phyloP scores from a whole-genome alignment of 148 eudicot genomes.

The Rhododendron ferrugineum region DNA sequence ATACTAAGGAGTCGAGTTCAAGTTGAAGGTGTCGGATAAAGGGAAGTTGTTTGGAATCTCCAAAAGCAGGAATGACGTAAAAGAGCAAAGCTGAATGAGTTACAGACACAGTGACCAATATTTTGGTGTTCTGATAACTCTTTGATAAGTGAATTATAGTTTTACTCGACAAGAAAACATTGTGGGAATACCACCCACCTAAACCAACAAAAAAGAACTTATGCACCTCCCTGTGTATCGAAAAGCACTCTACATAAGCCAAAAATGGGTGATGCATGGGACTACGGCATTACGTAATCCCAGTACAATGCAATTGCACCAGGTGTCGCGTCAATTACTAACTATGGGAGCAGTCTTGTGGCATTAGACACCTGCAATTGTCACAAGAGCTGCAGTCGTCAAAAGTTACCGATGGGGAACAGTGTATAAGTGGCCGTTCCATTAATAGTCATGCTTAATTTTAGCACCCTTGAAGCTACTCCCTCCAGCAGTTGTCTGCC shows the following conservation, averaged over 20 bases:
- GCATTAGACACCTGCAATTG: neutral
- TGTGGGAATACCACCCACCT: neutral
- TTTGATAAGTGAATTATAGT: neutral
- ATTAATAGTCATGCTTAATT: neutral
- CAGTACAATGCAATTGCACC: neutral
- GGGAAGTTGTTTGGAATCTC: neutral
- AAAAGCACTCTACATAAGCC: neutral
- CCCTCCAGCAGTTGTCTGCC: neutral
- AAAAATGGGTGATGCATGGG: neutral
- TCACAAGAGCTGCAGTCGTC: neutral
- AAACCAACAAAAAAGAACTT: neutral
- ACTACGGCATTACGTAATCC: neutral
- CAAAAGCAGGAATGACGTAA: neutral
- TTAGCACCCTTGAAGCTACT: neutral
- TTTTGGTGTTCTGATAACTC: neutral
- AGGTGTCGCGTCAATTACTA: neutral
- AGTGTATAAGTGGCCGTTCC: neutral
- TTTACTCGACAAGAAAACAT: neutral
- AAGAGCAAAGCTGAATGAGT: neutral
- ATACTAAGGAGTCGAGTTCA: neutral
- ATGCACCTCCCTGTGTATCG: neutral
- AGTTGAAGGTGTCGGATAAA: neutral
- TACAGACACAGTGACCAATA: neutral
- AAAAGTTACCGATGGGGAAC: neutral
- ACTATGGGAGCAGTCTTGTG: neutral